Base-by-base conservation (phyloP, 2,329 filamentous ascomycete genomes). In the Penicillium sp. region DNA sequence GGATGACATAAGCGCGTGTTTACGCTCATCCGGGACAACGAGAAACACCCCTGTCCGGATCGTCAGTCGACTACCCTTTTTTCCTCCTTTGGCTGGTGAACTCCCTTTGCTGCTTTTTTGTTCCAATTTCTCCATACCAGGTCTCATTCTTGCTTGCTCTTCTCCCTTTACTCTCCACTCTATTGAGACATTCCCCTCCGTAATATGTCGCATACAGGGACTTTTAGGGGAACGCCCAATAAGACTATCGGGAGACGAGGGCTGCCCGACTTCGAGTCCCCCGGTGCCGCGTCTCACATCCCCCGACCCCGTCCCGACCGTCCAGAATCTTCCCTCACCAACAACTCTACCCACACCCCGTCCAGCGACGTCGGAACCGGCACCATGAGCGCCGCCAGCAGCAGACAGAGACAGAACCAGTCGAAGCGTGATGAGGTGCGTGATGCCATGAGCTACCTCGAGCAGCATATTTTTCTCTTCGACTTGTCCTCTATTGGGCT, bases 361-460 rank as follows among this genome's bases (percentile, higher is more conserved):
- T 63, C 61, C 18, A 82, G 79, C 67, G 83, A 85, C 65, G 76
- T 76, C 49, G 75, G 74, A 54, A 78, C 72, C 58, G 89, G 90
- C 50, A 86, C 88, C 38, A 83, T 96, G 77, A 96, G 90, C 76
- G 89, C 91, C 65, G 70, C 70, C 49, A 97, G 93, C 75, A 97
- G 93, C 75, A 86, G 94, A 69, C 89, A 94, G 74, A 85, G 94
- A 69, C 89, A 93, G 74, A 96, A 96, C 78, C 93, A 96, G 81
- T 88, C 87, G 64, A 97, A 97, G 79, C 87, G 92, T 75, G 94
- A 99, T 86, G 94, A 99, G 88, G 94, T 99, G 80, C 67, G 84
- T 58, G 42, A 55, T 50, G 34, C 42, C 41, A 31, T 33, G 29
- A 52, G 39, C 41, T 51, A 38, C 43, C 41, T 46, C 44, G 45